Base-by-base conservation (phyloP, 192 early-diverging fungal species). In the Coemansia reversa region DNA sequence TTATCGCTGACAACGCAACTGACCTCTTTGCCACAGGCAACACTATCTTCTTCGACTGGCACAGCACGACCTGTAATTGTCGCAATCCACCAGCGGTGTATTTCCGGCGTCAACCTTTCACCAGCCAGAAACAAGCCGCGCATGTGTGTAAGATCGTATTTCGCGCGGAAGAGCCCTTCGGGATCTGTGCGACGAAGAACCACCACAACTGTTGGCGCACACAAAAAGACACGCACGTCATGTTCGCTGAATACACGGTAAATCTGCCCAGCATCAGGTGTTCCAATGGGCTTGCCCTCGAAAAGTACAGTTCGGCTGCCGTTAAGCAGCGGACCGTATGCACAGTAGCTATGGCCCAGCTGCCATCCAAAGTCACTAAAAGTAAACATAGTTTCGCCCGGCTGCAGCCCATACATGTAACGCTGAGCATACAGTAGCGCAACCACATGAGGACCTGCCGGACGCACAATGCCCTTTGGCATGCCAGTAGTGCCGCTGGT, bases 311-410 rank as follows among this genome's bases (percentile, higher is more conserved):
- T 91, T 3, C 88, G 90, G 55, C 85, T 85, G 22, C 94, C 93
- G 28, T 83, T 76, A 12, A 93, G 59, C 53, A 96, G 74, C 24
- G 93, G 94, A 0, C 87, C 93, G 58, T 94, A 94, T 12, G 89
- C 85, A 24, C 91, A 88, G 62, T 90, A 94, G 8, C 86, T 88
- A 67, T 93, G 91, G 50, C 94, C 93, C 8, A 93, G 89, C 16
- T 89, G 88, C 94, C 93, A 95, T 39, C 92, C 92, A 63, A 93
- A 88, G 69, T 96, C 94, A 66, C 86, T 88, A 8, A 92, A 88
- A 7, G 89, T 84, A 69, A 93, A 93, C 55, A 94, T 84, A 23
- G 85, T 84, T 24, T 94, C 92, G 5, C 92, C 89, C 7, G 87
- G 85, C n/a, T 74, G 70, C 51, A 91, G 58, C 7, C 89, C 88